Evolutionary conservation across 1,284 basidiomycete genomes (phyloP), one percentile per base, ranked within the genome.

Genomic region (Ustilago loliicola): DNA sequence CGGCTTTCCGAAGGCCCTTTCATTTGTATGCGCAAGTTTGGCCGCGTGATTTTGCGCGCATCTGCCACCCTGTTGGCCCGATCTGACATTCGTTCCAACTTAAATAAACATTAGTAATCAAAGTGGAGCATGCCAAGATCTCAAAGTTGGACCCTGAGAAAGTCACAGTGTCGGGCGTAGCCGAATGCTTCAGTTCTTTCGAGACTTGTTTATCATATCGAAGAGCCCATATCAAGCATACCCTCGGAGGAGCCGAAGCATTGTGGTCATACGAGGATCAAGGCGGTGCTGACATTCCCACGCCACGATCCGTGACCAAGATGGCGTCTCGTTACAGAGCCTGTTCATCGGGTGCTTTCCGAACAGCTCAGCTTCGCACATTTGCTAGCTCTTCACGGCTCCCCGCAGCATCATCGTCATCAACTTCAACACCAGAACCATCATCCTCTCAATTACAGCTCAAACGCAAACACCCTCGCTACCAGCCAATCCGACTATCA

Each of bases 401-500:
- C 21, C 47, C 57, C 7, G 30, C 68, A 29, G 40, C 53, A 13
- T 51, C 54, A 1, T 38, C 50, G 2, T 21, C 54, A 40, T 32
- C 54, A 36, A 19, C 36, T 3, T 48, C 55, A 3, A 17, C 15
- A 9, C 1, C 15, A 36, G 34, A 9, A 36, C 34, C 38, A 15
- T 0, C 52, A 21, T 25, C 19, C 30, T 13, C 34, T 42, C 40
- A 15, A 42, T 3, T 7, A 47, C 6, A 10, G 36, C 36, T 8
- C 42, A 45, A 10, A 30, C 23, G 23, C 17, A 53, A 42, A 15
- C 57, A 52, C 30, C 61, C 8, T 3, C 36, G 29, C 15, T 15
- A 55, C 0, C 48, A 61, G 1, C 72, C 72, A 6, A 52, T 75
- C 21, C 63, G 68, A 8, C 68, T 76, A 13, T 76, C 73, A 2